Evolutionary conservation across 1,284 basidiomycete genomes (phyloP).

Genomic region (Ustilago cynodontis): DNA sequence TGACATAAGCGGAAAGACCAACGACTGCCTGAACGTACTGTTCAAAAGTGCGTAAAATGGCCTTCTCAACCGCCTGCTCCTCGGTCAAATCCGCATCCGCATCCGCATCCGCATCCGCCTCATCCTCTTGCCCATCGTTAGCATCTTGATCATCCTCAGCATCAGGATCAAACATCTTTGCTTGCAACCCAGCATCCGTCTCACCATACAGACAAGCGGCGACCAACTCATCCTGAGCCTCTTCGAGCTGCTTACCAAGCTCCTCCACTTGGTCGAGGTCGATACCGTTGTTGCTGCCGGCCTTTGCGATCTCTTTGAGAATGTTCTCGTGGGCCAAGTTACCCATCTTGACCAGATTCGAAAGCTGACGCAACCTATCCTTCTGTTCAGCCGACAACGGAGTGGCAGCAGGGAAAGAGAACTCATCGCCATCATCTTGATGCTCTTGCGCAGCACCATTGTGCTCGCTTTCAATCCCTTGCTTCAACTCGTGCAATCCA

Average conservation of each 20-base stretch:
- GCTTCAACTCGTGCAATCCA: slow-evolving; percentile 52
- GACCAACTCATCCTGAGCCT: slow-evolving; percentile 59
- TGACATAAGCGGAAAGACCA: slow-evolving; percentile 44
- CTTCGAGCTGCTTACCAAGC: slow-evolving; percentile 46
- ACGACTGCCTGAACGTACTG: slow-evolving; percentile 47
- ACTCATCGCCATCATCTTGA: slow-evolving; percentile 33
- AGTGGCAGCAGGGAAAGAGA: slow-evolving; percentile 39
- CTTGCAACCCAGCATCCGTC: slow-evolving; percentile 45
- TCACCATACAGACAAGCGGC: slow-evolving; percentile 55
- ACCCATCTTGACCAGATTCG: slow-evolving; percentile 54
- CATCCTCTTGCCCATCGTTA: slow-evolving; percentile 11
- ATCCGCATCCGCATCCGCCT: slow-evolving; percentile 35
- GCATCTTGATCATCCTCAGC: slow-evolving; percentile 16
- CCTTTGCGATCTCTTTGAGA: slow-evolving; percentile 43
- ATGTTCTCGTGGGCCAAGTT: slow-evolving; percentile 49
- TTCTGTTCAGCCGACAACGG: slow-evolving; percentile 41
- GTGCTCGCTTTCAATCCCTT: slow-evolving; percentile 39
- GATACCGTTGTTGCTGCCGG: slow-evolving; percentile 12
- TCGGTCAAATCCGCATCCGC: slow-evolving; percentile 41
- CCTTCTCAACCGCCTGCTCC: slow-evolving; percentile 49
- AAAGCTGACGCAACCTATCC: slow-evolving; percentile 40
- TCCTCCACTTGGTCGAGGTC: slow-evolving; percentile 54
- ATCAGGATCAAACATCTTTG: slow-evolving; percentile 42
- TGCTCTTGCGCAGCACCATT: slow-evolving; percentile 12
- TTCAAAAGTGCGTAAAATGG: slow-evolving; percentile 50